Base-by-base conservation (phyloP, 2,329 filamentous ascomycete genomes). In the Colletotrichum karsti region DNA sequence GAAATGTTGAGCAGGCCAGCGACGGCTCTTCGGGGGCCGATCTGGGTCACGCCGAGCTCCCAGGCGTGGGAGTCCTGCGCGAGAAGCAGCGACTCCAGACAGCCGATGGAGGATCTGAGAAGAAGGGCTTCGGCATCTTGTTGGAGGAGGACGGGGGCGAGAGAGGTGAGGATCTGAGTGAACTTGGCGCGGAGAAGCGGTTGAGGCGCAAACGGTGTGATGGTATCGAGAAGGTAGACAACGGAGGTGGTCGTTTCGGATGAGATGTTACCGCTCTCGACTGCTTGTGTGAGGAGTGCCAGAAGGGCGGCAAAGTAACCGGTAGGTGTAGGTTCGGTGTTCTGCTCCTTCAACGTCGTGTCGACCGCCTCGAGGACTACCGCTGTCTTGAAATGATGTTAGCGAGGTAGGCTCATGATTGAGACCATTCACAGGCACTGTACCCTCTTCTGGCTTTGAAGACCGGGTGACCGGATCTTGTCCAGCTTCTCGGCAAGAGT, bases 281-380 rank as follows among this genome's bases (percentile, higher is more conserved):
- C 87, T 28, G 93, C 91, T 81, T 97, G 93, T 74, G 90, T 89
- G 3, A 99, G 88, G 4, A 99, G 88, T 39, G 95, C 93, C 50
- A 99, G 87, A 5, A 99, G 89, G n/a, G 96, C 95, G 15, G 95
- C 95, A 77, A 98, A 98, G 82, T 98, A 99, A 69, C 92, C 94
- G 15, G 96, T 98, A 24, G 96, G 88, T 1, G 93, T 95, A 67
- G 91, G 87, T 64, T 93, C 90, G 64, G 93, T 91, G 75, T 95
- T 93, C 79, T 98, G 94, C 75, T 95, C 93, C 78, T 92, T 91
- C 67, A 99, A 89, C 44, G 94, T 98, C 74, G 97, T 92, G 80
- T 99, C 96, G 75, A 99, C 93, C 70, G 95, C 95, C 73, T 91
- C 90, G 71, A 99, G 90, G 69, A 99, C 91, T 74, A 97, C 90